These are phyloP conservation scores for Kluyveromyces marxianus DNA, from an alignment of 1,139 yeast species.

Conservation along the genomic window DNA sequence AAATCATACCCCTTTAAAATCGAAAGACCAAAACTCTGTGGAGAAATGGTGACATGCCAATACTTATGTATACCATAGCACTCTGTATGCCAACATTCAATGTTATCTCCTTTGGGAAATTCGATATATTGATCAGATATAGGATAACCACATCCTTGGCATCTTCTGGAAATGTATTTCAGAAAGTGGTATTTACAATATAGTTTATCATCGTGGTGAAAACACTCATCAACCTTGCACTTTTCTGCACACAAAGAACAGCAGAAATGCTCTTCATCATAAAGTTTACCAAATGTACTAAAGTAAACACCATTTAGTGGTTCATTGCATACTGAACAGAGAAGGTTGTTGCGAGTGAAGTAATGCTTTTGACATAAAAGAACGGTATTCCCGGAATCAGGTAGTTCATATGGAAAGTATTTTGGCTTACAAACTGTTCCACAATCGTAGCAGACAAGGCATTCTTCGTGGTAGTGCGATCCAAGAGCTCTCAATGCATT, in stretches of 20 bases:
- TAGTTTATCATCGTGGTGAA: conserved; percentile 75
- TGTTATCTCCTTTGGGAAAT: conserved; percentile 83
- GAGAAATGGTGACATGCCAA: conserved; percentile 84
- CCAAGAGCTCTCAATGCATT: conserved; percentile 82
- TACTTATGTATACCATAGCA: conserved; percentile 96
- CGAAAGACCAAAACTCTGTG: conserved; percentile 53
- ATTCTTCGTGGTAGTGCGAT: conserved; percentile 73
- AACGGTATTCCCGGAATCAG: conserved; percentile 39
- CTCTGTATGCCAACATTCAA: conserved; percentile 98
- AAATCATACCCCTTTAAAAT: conserved; percentile 30
- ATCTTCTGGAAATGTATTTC: conserved; percentile 72
- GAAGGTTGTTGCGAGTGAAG: conserved; percentile 71
- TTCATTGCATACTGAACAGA: conserved; percentile 76
- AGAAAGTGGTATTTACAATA: conserved; percentile 92
- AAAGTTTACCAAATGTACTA: conserved; percentile 86
- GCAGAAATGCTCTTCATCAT: conserved; percentile 91
- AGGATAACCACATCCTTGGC: conserved; percentile 90
- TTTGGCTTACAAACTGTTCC: conserved; percentile 55
- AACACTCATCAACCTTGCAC: conserved; percentile 88
- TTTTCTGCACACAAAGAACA: conserved; percentile 83
- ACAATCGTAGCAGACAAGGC: conserved; percentile 83
- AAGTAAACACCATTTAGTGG: conserved; percentile 91
- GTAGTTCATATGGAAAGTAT: conserved; percentile 40
- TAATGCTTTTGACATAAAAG: conserved; percentile 93
- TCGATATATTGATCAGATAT: conserved; percentile 93